These are phyloP conservation scores for Trematosphaeria pertusa DNA, from an alignment of 2,329 filamentous ascomycete species.

Conservation along the genomic window DNA sequence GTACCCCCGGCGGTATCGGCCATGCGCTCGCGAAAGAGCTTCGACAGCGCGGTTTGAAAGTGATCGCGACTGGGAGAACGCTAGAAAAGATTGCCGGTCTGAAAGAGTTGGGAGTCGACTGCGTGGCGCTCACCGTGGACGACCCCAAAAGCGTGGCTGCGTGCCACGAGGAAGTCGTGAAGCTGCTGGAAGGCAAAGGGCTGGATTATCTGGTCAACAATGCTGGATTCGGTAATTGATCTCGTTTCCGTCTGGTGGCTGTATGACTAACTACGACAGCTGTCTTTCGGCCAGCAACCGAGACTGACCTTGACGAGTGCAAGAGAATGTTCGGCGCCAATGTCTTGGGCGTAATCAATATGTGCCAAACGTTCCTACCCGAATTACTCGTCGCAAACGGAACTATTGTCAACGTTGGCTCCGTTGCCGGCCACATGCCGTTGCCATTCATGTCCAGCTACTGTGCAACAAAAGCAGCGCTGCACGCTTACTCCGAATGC, in stretches of 20 bases:
- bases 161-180: slow-evolving; percentile 47
- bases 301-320: slow-evolving; percentile 57
- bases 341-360: slow-evolving; percentile 59
- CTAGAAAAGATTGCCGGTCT: slow-evolving; percentile 2
- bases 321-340: slow-evolving; percentile 60
- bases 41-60: slow-evolving; percentile 40
- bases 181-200: slow-evolving; percentile 46
- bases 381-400: slow-evolving; percentile 51
- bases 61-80: neutral
- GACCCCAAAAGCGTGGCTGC: slow-evolving; percentile 52
- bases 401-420: slow-evolving; percentile 47
- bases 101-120: slow-evolving; percentile 44
- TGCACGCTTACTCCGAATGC: slow-evolving; percentile 62
- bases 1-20: slow-evolving; percentile 60
- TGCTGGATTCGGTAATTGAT: slow-evolving; percentile 58
- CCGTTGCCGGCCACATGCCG: slow-evolving; percentile 1
- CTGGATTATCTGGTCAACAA: slow-evolving; percentile 63
- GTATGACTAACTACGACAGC: neutral
- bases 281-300: slow-evolving; percentile 52
- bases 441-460: slow-evolving; percentile 53
- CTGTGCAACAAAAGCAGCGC: slow-evolving; percentile 63
- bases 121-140: slow-evolving; percentile 62
- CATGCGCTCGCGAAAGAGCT: slow-evolving; percentile 62
- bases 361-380: slow-evolving; percentile 61
- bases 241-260: slow-evolving; percentile 27